Percentiles rank a stretch among this genome's conserved stretches.
Conservation (phyloP, 2,329 filamentous ascomycete genomes). For the Neonectria ditissima region DNA sequence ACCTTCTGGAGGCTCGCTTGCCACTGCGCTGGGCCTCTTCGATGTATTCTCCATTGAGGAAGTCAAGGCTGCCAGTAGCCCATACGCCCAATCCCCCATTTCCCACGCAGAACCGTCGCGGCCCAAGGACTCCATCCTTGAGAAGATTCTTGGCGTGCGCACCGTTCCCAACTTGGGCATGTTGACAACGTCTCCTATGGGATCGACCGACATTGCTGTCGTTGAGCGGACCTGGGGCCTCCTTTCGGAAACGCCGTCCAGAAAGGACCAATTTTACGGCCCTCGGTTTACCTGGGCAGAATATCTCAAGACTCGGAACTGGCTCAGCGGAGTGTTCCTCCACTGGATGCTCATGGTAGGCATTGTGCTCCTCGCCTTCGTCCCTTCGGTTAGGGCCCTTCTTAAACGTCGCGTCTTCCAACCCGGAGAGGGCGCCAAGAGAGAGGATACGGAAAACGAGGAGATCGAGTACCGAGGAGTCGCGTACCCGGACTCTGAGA, state of each 20-base stretch:
- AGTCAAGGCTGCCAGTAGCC: conserved; percentile 57
- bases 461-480: conserved; percentile 73
- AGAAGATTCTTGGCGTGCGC: conserved; percentile 63
- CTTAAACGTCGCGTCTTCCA: conserved; percentile 59
- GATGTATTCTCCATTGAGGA: conserved; percentile 65
- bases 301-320: conserved; percentile 63
- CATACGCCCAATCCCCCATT: conserved; percentile 70
- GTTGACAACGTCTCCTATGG: conserved; percentile 65
- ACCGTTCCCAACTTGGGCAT: conserved; percentile 65
- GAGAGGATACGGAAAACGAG: conserved; percentile 67
- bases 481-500: conserved; percentile 69
- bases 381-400: conserved; percentile 60
- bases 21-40: conserved; percentile 72
- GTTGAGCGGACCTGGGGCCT: conserved; percentile 75
- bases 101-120: conserved; percentile 53
- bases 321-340: conserved; percentile 61
- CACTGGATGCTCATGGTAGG: conserved; percentile 63
- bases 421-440: conserved; percentile 66
- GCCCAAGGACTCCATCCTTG: conserved; percentile 50
- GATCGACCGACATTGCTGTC: conserved; percentile 62
- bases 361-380: conserved; percentile 56
- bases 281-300: conserved; percentile 71
- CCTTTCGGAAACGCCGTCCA: conserved; percentile 58
- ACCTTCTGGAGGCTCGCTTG: conserved; percentile 75
- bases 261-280: conserved; percentile 65